A percentile compares a stretch with the other conserved stretches of the same genome.
Conservation (phyloP, 1,284 basidiomycete species). For the Malassezia pachydermatis region DNA sequence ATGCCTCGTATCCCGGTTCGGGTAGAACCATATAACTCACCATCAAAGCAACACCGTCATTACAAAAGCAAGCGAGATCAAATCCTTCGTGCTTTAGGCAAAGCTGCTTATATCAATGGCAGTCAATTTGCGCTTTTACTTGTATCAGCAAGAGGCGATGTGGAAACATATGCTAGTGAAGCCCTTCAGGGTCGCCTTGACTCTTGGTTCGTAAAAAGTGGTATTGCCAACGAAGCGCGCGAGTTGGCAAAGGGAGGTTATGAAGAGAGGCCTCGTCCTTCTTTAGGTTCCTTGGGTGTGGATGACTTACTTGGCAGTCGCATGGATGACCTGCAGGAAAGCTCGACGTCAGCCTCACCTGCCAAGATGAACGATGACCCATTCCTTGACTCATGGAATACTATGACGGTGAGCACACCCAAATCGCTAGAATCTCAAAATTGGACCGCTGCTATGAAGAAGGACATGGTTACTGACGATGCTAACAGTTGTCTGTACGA, state of each 20-base stretch:
- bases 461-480: not conserved
- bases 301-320: not conserved
- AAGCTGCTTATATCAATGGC: conserved; percentile 51
- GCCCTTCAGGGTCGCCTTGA: conserved; percentile 36
- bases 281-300: not conserved
- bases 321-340: not conserved
- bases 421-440: not conserved
- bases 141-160: conserved; percentile 53
- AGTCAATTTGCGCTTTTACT: conserved; percentile 54
- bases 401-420: not conserved
- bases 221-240: conserved; percentile 37
- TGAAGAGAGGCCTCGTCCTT: not conserved
- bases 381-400: conserved; percentile 11
- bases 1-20: conserved; percentile 54
- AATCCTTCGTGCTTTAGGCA: conserved; percentile 52
- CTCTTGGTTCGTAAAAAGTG: conserved; percentile 38
- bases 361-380: conserved; percentile 11
- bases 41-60: conserved; percentile 53
- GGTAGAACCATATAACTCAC: conserved; percentile 53
- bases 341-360: not conserved
- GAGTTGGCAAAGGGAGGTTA: conserved; percentile 3
- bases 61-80: conserved; percentile 54
- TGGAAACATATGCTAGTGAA: conserved; percentile 54
- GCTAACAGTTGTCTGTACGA: not conserved
- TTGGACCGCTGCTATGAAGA: conserved; percentile 1